Percentiles rank a stretch among this genome's conserved stretches.
Evolutionary conservation across 768 basidiomycete genomes (phyloP).

Genomic region (Pisolithus orientalis): DNA sequence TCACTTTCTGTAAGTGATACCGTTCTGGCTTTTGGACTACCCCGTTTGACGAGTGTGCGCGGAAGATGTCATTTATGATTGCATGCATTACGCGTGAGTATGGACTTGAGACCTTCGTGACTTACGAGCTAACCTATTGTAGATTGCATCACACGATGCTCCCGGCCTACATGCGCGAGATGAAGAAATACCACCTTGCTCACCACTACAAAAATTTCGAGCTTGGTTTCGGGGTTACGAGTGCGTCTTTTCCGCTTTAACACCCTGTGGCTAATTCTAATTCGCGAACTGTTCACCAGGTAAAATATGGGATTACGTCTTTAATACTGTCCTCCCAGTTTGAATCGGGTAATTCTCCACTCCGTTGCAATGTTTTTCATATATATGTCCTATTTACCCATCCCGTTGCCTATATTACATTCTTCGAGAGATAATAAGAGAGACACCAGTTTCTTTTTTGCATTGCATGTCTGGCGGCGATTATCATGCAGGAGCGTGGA

Average conservation of each 20-base stretch:
- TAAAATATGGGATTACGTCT: slow-evolving; percentile 93
- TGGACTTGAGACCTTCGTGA: slow-evolving; percentile 1
- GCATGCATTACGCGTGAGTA: slow-evolving; percentile 86
- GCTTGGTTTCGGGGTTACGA: slow-evolving; percentile 94
- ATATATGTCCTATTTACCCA: not conserved
- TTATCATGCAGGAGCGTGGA: no score
- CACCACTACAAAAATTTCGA: slow-evolving; percentile 99
- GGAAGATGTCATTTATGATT: slow-evolving; percentile 76
- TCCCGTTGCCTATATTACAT: not conserved
- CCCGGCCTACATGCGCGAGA: slow-evolving; percentile 79
- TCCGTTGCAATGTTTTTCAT: not conserved
- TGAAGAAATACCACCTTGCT: slow-evolving; percentile 97
- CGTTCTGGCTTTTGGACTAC: not conserved
- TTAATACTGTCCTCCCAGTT: slow-evolving; percentile 72
- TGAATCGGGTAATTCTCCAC: slow-evolving; percentile 26
- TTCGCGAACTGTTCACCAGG: slow-evolving; percentile 32
- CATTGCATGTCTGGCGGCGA: not conserved
- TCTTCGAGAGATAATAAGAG: not conserved
- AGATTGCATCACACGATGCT: slow-evolving; percentile 83
- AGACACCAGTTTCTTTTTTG: not conserved
- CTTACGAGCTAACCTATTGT: slow-evolving; percentile 9
- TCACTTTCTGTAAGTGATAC: slow-evolving; percentile 58
- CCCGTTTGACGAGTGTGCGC: slow-evolving; percentile 5
- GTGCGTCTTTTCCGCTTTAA: slow-evolving; percentile 34
- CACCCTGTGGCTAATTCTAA: slow-evolving; percentile 4